Evolutionary conservation across 169 alveolate genomes (phyloP), one percentile per base, ranked within the genome.

Genomic region (Cryptosporidium muris): DNA sequence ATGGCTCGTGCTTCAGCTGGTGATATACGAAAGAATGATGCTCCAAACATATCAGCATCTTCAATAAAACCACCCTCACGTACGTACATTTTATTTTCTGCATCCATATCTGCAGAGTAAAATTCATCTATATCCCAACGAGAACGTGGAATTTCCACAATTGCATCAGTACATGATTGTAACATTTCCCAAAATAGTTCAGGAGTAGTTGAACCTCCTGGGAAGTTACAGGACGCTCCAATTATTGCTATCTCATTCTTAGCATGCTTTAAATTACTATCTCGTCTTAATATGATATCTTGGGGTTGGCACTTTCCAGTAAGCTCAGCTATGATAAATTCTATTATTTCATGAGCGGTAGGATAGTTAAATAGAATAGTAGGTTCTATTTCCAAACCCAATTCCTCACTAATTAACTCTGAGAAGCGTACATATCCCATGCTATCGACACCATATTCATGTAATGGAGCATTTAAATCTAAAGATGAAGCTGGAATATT

Each of bases 61-160:
- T 89, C 94, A 43, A 92, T 81, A 45, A 92, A 92, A 43, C 94
- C 95, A 14, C 93, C 94, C 38, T 92, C 94, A 6, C 92, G 81
- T 36, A 91, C 88, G 81, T 92, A 92, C 93, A 91, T 91, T 66
- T 89, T 91, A 43, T 90, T 92, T 4, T 89, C 92, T 8, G 90
- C 88, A 5, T 89, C 93, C 16, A 91, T 81, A 7, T 91, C 95
- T 1, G 91, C 82, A 48, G 90, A 89, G 64, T 81, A 92, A 64
- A 68, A 91, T 49, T 90, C 93, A 63, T 91, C 93, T 16, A 88
- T 91, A 65, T 92, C 93, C 95, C 95, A 92, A 25, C 95, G 88
- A 14, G 81, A 43, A 45, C 82, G 88, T 36, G 94, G 92, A 9
- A 88, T 88, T 81, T 88, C 94, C 14, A 60, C 88, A 37, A 90